Percentiles rank a stretch among this genome's conserved stretches.
Conservation (phyloP, 257 asterid genomes). For the Nicotiana noctiflora region DNA sequence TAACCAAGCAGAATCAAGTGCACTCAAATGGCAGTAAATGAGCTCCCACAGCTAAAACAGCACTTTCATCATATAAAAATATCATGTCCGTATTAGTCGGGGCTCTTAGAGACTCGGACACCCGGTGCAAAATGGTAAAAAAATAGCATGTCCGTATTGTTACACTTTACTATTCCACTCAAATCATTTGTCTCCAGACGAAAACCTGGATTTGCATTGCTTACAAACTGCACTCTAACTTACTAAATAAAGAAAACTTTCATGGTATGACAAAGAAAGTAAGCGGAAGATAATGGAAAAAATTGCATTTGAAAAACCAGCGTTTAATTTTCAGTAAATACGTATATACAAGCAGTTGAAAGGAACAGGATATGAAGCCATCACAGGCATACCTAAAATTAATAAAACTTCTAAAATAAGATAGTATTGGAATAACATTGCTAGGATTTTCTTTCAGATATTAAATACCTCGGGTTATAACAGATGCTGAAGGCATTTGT, state of each 20-base stretch:
- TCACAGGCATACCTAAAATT: background rate
- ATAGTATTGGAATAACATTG: background rate
- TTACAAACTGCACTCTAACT: background rate
- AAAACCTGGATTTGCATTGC: background rate
- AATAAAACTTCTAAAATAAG: background rate
- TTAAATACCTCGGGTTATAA: slow-evolving; percentile 83
- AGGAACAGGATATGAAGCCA: background rate
- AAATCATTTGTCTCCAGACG: background rate
- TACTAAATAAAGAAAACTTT: background rate
- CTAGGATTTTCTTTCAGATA: background rate
- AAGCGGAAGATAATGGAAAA: background rate
- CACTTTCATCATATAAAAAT: background rate
- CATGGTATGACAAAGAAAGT: background rate
- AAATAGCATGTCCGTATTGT: background rate
- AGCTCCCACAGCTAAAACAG: background rate
- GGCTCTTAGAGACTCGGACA: too few species aligned
- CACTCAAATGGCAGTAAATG: background rate
- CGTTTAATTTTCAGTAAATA: background rate
- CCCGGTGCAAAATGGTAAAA: too few species aligned
- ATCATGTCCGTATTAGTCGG: background rate
- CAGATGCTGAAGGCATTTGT: slow-evolving; percentile 51
- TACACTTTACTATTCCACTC: background rate
- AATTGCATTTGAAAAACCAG: background rate
- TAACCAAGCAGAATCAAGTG: background rate
- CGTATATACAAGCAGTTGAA: background rate